Conservation (phyloP, 371 early-diverging fungal species). For the Phascolomyces articulosus region DNA sequence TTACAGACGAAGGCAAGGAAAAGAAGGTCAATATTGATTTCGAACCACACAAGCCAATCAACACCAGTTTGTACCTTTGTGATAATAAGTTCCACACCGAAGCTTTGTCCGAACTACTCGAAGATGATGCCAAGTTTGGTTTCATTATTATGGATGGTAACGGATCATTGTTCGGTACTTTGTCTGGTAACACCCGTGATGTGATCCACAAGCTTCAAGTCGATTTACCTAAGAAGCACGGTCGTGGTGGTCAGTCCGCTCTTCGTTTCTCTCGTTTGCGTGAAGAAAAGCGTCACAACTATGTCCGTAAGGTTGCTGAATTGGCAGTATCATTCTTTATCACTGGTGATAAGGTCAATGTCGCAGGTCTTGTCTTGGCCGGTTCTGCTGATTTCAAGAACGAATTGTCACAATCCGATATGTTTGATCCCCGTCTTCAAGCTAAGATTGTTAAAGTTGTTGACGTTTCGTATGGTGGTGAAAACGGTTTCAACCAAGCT, state of each 20-base stretch:
- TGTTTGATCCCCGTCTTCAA: constrained; percentile 90
- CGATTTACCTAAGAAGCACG: constrained; percentile 99
- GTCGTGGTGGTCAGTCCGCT: constrained; percentile 99
- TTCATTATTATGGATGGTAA: constrained; percentile 99
- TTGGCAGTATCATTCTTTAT: constrained; percentile 92
- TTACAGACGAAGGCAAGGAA: constrained; percentile 97
- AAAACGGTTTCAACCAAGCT: constrained; percentile 98
- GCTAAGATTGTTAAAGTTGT: constrained; percentile 90
- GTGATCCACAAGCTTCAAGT: constrained; percentile 92
- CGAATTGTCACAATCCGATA: constrained; percentile 87
- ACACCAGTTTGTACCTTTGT: constrained; percentile 97
- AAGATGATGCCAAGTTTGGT: constrained; percentile 94
- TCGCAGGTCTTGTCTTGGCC: constrained; percentile 92
- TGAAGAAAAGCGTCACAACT: constrained; percentile 98
- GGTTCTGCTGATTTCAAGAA: constrained; percentile 98
- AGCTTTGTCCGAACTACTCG: constrained; percentile 87
- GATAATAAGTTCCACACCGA: constrained; percentile 99
- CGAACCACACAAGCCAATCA: constrained; percentile 98
- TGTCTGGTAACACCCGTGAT: constrained; percentile 95
- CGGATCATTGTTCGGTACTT: constrained; percentile 92
- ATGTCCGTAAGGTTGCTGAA: constrained; percentile 98
- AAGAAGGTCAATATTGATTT: constrained; percentile 97
- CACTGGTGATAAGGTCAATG: constrained; percentile 91
- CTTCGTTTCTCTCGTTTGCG: constrained; percentile 98
- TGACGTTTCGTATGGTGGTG: constrained; percentile 97